Evolutionary conservation across 352 stramenopile species (phyloP), one percentile per base, ranked within the genome.

Genomic region (Globisporangium megalacanthum): DNA sequence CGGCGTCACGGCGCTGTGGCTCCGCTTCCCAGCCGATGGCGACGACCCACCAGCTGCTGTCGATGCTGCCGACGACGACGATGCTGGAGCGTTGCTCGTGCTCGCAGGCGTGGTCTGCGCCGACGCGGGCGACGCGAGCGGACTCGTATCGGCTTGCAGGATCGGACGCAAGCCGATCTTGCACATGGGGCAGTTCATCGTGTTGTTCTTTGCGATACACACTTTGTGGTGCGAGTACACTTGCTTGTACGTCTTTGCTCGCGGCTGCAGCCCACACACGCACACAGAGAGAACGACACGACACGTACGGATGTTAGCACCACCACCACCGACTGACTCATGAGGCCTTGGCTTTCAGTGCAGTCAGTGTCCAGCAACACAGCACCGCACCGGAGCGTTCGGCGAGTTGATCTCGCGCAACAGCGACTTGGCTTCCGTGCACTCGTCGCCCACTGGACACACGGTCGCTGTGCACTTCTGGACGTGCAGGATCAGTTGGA

Each of bases 221-320:
- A 80, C 73, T 53, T 95, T 92, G 73, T 89, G 84, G 64, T 95
- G 85, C 0, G 73, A 64, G 29, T 85, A 93, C 11, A 95, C 79
- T 69, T 95, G 82, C 53, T 90, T 88, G 75, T 89, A 93, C 15
- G 85, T 95, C 52, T 90, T 87, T 3, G 83, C 85, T n/a, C 82
- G 82, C 20, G 62, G 70, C 77, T 87, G 46, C 19, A 7, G 22
- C 33, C 14, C 33, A 8, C 33, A 56, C 36, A 31, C 14, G 13
- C 0, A 15, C 44, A 35, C 22, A 20, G 46, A 61, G 15, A 13
- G 5, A 49, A 31, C 49, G 22, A 31, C 14, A 20, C n/a, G 52
- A 13, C 14, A 41, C 17, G 17, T 48, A n/a, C 33, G 33, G 4
- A 8, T 37, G 33, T 37, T 37, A 37, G 33, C 4, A 37, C 5